Base-by-base conservation (phyloP, 495 filamentous ascomycete species). In the Cercophora newfieldiana region DNA sequence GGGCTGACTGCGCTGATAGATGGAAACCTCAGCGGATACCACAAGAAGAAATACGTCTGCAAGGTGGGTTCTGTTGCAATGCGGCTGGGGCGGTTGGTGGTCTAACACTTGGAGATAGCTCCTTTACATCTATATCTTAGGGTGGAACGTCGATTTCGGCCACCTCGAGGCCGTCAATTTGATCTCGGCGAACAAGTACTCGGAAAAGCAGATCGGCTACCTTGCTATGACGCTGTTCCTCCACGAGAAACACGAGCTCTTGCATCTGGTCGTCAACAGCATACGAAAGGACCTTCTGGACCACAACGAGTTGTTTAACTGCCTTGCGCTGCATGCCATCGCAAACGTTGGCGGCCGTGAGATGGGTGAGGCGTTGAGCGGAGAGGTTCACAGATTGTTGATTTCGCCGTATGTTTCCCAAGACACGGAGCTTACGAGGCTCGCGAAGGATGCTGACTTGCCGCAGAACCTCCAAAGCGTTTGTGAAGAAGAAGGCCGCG, bases 31-130 rank as follows among this genome's bases (percentile, higher is more conserved):
- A 96, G 89, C 78, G 96, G 96, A 58, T 99, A 99, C 72, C 91
- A 97, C 79, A 97, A 96, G 85, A 99, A 99, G 86, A 99, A 99
- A 91, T 99, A 99, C 74, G 96, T 99, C 53, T 99, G 96, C 90
- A 99, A 99, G 85, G 88, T 90, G 80, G 54, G 72, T 61, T 8
- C 18, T 37, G 14, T n/a, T 48, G 1, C 55, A 49, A 2, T 57
- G 26, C 19, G 8, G 26, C 54, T n/a, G 7, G 4, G 37, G 7
- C 18, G 7, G 59, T 53, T 7, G 22, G 1, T 26, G 19, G 14
- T 53, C 63, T 70, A 63, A 71, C 58, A 22, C 5, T 16, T 18
- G n/a, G 49, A 26, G 7, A 63, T 68, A 90, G 88, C 85, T 99
- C 68, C 86, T 99, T 53, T 99, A 99, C 74, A 97, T 99, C 70